Percentiles rank a stretch among this genome's conserved stretches.
Evolutionary conservation across 192 early-diverging fungal genomes (phyloP).

Genomic region (Linnemannia schmuckeri): DNA sequence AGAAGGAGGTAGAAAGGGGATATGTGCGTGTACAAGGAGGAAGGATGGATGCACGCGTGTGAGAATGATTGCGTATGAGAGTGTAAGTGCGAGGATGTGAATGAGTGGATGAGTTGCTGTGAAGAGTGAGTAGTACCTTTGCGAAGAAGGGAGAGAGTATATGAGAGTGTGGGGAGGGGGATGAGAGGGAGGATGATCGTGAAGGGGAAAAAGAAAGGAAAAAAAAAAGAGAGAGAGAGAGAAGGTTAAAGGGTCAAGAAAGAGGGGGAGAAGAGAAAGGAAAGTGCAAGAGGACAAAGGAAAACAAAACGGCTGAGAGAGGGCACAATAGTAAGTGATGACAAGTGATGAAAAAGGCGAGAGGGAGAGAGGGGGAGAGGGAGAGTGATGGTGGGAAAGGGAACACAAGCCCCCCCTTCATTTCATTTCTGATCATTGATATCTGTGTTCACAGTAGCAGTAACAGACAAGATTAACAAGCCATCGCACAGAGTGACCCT

Average conservation of each 20-base stretch:
- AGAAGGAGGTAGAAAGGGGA: background rate
- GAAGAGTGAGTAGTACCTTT: background rate
- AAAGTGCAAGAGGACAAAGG: background rate
- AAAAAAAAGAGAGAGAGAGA: background rate
- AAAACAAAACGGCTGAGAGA: background rate
- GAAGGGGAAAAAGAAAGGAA: background rate
- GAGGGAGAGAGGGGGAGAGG: background rate
- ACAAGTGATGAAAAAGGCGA: background rate
- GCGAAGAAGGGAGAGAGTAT: too few relatives aligned
- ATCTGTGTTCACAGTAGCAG: background rate
- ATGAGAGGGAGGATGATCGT: background rate
- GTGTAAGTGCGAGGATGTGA: background rate
- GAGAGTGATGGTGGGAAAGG: background rate
- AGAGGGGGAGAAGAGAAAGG: background rate
- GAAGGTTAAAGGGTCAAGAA: background rate
- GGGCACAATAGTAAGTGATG: background rate
- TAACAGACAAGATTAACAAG: background rate
- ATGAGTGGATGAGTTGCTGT: background rate
- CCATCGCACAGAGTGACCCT: background rate
- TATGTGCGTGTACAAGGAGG: background rate
- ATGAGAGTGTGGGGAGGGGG: background rate
- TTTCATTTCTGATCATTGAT: background rate
- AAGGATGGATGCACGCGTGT: background rate
- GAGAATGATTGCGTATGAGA: background rate
- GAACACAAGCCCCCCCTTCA: too few relatives aligned